Conservation (phyloP, 805 yeast species). For the Pichia cephalocereana region DNA sequence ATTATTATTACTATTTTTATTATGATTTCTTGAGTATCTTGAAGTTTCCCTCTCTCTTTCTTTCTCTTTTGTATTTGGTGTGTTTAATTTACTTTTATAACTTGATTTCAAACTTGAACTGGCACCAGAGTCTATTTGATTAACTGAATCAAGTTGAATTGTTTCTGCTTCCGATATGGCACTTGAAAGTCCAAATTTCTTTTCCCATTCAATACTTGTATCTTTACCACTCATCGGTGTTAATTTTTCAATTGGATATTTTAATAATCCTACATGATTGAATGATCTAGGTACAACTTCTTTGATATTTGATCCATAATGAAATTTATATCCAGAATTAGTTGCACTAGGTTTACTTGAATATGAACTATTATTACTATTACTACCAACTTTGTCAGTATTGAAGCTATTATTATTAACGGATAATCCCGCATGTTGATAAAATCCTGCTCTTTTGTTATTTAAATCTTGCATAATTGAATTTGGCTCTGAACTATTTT, state of each 20-base stretch:
- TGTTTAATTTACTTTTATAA: not conserved
- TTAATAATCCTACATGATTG: not conserved
- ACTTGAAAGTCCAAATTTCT: not conserved
- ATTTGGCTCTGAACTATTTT: no score
- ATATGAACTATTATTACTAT: no score
- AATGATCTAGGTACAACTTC: not conserved
- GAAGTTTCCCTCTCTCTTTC: not conserved
- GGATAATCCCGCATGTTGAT: not conserved
- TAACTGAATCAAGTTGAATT: not conserved
- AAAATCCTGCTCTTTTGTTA: conserved; percentile 1
- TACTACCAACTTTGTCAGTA: not conserved
- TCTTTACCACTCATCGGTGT: not conserved
- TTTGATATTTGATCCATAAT: not conserved
- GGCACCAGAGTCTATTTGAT: not conserved
- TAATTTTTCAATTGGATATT: not conserved
- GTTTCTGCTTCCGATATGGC: not conserved
- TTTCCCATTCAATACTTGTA: not conserved
- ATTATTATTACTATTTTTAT: not conserved
- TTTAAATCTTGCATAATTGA: not conserved
- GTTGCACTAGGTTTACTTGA: not conserved
- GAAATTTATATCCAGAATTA: not conserved
- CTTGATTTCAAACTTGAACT: not conserved
- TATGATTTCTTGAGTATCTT: not conserved
- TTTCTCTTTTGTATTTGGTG: not conserved
- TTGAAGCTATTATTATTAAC: not conserved